Evolutionary conservation across 805 yeast genomes (phyloP).

Genomic region (Cyberlindnera subsufficiens): DNA sequence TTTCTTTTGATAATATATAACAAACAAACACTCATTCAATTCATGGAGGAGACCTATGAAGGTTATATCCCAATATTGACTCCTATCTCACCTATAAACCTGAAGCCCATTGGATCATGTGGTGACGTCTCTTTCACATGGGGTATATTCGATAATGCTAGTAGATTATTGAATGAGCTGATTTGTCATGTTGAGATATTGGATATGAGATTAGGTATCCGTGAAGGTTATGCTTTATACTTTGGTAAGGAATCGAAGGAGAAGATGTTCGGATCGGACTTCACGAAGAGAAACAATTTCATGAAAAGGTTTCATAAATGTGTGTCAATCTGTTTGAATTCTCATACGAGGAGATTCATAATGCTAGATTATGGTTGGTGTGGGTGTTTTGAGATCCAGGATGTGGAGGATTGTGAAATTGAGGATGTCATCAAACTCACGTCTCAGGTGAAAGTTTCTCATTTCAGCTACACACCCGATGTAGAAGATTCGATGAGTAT

Average conservation of each 20-base stretch:
- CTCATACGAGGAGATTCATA: conserved; percentile 20
- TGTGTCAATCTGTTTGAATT: conserved; percentile 23
- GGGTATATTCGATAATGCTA: conserved; percentile 18
- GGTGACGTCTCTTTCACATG: conserved; percentile 18
- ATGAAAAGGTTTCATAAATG: conserved; percentile 21
- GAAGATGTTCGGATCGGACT: conserved; percentile 14
- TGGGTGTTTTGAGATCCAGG: conserved; percentile 22
- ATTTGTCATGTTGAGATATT: conserved; percentile 22
- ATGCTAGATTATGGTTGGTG: conserved; percentile 24
- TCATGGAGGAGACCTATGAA: conserved; percentile 12
- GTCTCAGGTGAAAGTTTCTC: conserved; percentile 21
- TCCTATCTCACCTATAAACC: conserved; percentile 6
- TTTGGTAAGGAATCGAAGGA: conserved; percentile 15
- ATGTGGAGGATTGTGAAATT: conserved; percentile 21
- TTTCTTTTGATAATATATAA: conserved; percentile 1
- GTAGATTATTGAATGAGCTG: conserved; percentile 14
- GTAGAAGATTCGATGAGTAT: conserved; percentile 14
- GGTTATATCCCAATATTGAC: conserved; percentile 10
- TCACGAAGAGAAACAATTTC: conserved; percentile 22
- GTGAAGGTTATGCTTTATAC: conserved; percentile 24
- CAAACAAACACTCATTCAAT: conserved; percentile 6
- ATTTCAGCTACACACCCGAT: conserved; percentile 20
- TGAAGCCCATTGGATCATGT: conserved; percentile 22
- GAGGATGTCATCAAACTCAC: conserved; percentile 17
- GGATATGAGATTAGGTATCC: conserved; percentile 16